These are phyloP conservation scores for Daphne laureola DNA, from an alignment of 441 rosid genomes.

Conservation along the genomic window DNA sequence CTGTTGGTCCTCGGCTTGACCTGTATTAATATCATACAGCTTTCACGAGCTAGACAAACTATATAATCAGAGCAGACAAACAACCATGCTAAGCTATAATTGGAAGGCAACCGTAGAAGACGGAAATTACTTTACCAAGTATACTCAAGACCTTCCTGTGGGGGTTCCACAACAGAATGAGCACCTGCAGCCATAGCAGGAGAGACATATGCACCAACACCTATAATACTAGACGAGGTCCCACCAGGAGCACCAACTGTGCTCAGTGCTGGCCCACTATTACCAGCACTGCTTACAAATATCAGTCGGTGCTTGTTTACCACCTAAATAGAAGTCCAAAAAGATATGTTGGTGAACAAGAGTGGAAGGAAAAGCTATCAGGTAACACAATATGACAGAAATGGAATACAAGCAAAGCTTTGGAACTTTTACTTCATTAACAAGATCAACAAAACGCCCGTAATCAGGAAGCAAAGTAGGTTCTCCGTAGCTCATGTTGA, in stretches of 20 bases:
- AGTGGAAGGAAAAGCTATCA: constrained; percentile 12
- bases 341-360: constrained; percentile 11
- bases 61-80: neutral
- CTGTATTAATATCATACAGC: constrained; percentile 36
- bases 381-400: constrained; percentile 7
- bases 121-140: constrained; percentile 57
- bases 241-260: constrained; percentile 99
- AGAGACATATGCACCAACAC: constrained; percentile 97
- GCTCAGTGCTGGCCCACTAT: constrained; percentile 95
- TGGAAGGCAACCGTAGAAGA: constrained; percentile 11
- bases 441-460: constrained; percentile 97
- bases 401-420: constrained; percentile 15
- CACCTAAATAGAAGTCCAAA: constrained; percentile 39
- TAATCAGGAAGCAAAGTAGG: constrained; percentile 81
- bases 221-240: constrained; percentile 89
- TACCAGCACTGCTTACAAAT: constrained; percentile 98
- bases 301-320: constrained; percentile 82
- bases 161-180: constrained; percentile 91
- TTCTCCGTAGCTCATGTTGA: constrained; percentile 99
- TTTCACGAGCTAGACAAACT: constrained; percentile 11
- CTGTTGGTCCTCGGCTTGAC: constrained; percentile 99
- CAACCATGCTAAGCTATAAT: constrained; percentile 3
- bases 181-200: constrained; percentile 99
- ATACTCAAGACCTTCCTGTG: constrained; percentile 87
- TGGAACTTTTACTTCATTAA: constrained; percentile 61